Base-by-base conservation (phyloP, 192 early-diverging fungal species). In the Lobosporangium transversale region DNA sequence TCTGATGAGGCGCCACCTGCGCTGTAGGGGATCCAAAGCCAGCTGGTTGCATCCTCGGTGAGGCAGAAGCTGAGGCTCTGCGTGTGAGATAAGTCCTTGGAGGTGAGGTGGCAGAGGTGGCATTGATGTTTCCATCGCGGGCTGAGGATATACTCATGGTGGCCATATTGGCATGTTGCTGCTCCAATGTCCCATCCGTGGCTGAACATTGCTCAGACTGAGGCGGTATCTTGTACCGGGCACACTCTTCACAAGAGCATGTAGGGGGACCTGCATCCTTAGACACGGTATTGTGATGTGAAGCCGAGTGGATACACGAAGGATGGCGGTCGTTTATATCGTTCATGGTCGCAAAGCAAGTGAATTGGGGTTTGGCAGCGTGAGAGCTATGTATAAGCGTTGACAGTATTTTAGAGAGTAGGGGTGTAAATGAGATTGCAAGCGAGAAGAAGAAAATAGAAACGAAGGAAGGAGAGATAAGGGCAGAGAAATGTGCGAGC, bases 211-310 rank as follows among this genome's bases (percentile, higher is more conserved):
- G 62, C 27, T 66, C 63, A 10, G 51, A 18, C 18, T 53, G 36
- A 11, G 32, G 44, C 11, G 60, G 64, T 1, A 56, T 32, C 59
- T 57, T 66, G 59, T 57, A 76, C 21, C 58, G 73, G 36, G 63
- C 24, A 45, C 73, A 76, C 8, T 76, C 73, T 20, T 76, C 73
- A n/a, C 73, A 76, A 53, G 64, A 30, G 43, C 73, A 76, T 6
- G 33, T 40, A 21, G 50, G n/a, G 2, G 50, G 43, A 11, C 44
- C 68, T 0, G 35, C 24, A 4, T 15, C 5, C 31, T 26, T 30
- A 0, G 53, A 67, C 43, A 76, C 49, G 1, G 59, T 47, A 40
- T 76, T 67, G 53, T 76, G 64, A 40, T 62, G 63, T 12, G 21
- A 12, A 29, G 20, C 21, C 3, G 73, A 76, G 73, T 76, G 73